These are phyloP conservation scores for Globisporangium radiosum DNA, from an alignment of 352 stramenopile species.

Conservation along the genomic window DNA sequence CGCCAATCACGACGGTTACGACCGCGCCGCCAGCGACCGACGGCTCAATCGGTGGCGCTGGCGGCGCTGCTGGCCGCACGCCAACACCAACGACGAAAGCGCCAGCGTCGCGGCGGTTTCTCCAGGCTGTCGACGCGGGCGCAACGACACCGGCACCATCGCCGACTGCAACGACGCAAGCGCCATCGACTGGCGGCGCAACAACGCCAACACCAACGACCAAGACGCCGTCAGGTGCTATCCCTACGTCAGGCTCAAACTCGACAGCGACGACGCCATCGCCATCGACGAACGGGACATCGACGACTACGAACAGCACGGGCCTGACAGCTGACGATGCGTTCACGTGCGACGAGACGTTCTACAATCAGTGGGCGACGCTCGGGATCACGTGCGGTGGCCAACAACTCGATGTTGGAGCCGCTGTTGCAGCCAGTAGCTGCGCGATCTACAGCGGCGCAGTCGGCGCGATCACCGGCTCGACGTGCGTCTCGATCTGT, in stretches of 20 bases:
- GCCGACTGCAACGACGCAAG: background rate
- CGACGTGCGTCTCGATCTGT: slow-evolving; percentile 73
- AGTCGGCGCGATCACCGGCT: slow-evolving; percentile 34
- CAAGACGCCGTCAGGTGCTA: background rate
- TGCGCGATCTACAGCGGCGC: slow-evolving; percentile 80
- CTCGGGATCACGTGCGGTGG: slow-evolving; percentile 57
- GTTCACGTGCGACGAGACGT: slow-evolving; percentile 66
- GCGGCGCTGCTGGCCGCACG: slow-evolving; percentile 2
- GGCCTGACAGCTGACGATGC: slow-evolving; percentile 21
- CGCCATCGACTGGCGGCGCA: background rate
- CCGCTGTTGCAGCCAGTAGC: slow-evolving; percentile 37
- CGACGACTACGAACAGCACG: slow-evolving; percentile 15
- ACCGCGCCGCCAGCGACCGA: background rate
- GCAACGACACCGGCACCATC: slow-evolving; percentile 1
- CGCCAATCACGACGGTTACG: background rate
- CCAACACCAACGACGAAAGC: slow-evolving; percentile 1
- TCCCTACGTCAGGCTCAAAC: background rate
- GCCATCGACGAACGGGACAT: background rate
- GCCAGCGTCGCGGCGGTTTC: slow-evolving; percentile 2
- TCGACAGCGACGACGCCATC: background rate
- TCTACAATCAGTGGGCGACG: slow-evolving; percentile 73
- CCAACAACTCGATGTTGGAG: slow-evolving; percentile 36
- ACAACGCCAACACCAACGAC: slow-evolving; percentile 6
- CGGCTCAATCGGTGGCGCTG: background rate
- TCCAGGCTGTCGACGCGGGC: slow-evolving; percentile 3